Evolutionary conservation across 2,329 filamentous ascomycete genomes (phyloP).

Genomic region (Venturia effusa): DNA sequence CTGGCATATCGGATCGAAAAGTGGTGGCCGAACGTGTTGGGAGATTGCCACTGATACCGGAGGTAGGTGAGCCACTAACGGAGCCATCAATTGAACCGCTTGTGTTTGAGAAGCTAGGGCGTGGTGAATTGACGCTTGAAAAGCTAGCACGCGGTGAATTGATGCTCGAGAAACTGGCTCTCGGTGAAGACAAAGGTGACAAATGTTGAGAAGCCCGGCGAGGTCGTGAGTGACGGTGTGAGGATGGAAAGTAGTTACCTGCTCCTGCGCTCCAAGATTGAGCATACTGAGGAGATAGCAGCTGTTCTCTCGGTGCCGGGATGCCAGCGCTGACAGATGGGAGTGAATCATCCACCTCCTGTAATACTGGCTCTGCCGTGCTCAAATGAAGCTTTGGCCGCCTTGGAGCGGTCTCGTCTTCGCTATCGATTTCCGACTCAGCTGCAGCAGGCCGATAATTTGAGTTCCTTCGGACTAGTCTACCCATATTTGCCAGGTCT

Average conservation of each 20-base stretch:
- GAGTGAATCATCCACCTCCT: neutral
- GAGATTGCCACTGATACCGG: neutral
- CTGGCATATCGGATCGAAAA: neutral
- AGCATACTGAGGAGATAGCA: neutral
- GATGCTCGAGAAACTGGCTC: neutral
- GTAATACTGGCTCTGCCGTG: constrained; percentile 3
- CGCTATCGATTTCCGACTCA: constrained; percentile 5
- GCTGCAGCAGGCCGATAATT: constrained; percentile 1
- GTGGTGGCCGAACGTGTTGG: neutral
- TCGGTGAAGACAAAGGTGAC: constrained; percentile 1
- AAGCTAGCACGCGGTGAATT: neutral
- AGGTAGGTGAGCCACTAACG: neutral
- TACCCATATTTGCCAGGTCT: neutral
- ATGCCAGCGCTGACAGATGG: neutral
- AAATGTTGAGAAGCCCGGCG: neutral
- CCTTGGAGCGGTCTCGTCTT: neutral
- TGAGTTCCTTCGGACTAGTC: neutral
- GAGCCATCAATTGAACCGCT: neutral
- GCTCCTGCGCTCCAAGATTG: constrained; percentile 8
- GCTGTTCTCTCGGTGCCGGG: neutral
- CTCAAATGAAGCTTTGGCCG: constrained; percentile 1
- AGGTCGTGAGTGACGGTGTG: neutral
- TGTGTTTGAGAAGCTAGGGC: neutral
- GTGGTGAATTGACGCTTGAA: neutral
- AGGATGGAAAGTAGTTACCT: constrained; percentile 2